Conservation (phyloP, 345 rosid genomes). For the Geranium rotundifolium region DNA sequence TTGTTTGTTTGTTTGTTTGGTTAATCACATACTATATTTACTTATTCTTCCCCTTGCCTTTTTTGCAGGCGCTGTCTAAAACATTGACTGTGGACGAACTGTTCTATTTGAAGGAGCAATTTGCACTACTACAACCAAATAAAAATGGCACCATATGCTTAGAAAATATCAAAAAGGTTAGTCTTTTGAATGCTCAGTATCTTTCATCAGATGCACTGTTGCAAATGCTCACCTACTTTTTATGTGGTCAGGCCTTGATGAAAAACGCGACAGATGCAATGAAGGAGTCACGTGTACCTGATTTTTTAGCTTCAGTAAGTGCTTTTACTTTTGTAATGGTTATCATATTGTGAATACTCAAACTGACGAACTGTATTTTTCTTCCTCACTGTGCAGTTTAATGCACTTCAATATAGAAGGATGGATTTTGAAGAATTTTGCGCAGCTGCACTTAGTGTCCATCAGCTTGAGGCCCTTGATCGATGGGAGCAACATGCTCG, state of each 20-base stretch:
- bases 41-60: slow-evolving; percentile 1
- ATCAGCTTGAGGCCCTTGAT: slow-evolving; percentile 94
- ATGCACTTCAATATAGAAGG: slow-evolving; percentile 71
- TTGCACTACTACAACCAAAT: slow-evolving; percentile 71
- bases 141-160: slow-evolving; percentile 66
- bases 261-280: slow-evolving; percentile 81
- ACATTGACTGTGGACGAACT: slow-evolving; percentile 76
- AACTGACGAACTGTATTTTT: neutral
- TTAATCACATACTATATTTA: neutral
- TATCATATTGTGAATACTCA: neutral
- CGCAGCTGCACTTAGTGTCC: slow-evolving; percentile 80
- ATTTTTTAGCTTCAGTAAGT: slow-evolving; percentile 73
- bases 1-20: neutral
- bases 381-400: slow-evolving; percentile 39
- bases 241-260: slow-evolving; percentile 60
- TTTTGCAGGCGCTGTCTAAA: slow-evolving; percentile 74
- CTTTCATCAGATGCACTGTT: slow-evolving; percentile 4
- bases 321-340: neutral
- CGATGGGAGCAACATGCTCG: slow-evolving; percentile 84
- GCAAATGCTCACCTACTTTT: slow-evolving; percentile 8
- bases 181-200: slow-evolving; percentile 9
- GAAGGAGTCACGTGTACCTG: slow-evolving; percentile 85
- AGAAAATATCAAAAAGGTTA: slow-evolving; percentile 60
- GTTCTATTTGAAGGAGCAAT: slow-evolving; percentile 76
- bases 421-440: slow-evolving; percentile 94